Base-by-base conservation (phyloP, 352 stramenopile species). In the Phytophthora europaea region DNA sequence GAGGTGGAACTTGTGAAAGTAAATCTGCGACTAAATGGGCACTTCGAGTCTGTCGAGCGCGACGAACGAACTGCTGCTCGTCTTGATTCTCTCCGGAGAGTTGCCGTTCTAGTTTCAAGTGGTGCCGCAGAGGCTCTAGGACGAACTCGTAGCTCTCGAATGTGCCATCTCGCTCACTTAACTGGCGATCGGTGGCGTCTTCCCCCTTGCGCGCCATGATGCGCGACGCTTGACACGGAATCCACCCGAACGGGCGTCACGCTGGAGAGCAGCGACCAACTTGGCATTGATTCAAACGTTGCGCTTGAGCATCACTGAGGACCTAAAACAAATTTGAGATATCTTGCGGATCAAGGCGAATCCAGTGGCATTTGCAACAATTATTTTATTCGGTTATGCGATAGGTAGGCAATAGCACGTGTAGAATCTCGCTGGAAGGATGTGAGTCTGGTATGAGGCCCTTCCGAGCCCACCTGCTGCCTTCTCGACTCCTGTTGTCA, bases 31-130 rank as follows among this genome's bases (percentile, higher is more conserved):
- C 77, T 8, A 94, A 61, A 61, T 75, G 38, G 4, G 88, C 88
- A 28, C 86, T 95, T 65, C 87, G 81, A 6, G 73, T 75, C 18
- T 78, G 74, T 8, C 88, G 82, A 33, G 85, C 85, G 3, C 43
- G 36, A 3, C 72, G 82, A 28, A 90, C 74, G 18, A 55, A 64
- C 0, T 77, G 38, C 12, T 65, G 65, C 2, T 75, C 60, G 23
- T 45, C 9, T 33, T 48, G 56, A 23, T 52, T 58, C 9, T 61
- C 51, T 16, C 67, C 34, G 18, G 55, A 23, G 34, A 53, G 28
- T 1, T 61, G 52, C 10, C 50, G 10, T 26, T 74, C 50, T 31
- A 48, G 62, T n/a, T 80, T 79, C 50, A 95, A 93, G 65, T 93
- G 74, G 54, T 88, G 85, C 12, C 81, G 83, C 9, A 90, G 72